Evolutionary conservation across 2,329 filamentous ascomycete species (phyloP).

Genomic region (Cladophialophora yegresii): DNA sequence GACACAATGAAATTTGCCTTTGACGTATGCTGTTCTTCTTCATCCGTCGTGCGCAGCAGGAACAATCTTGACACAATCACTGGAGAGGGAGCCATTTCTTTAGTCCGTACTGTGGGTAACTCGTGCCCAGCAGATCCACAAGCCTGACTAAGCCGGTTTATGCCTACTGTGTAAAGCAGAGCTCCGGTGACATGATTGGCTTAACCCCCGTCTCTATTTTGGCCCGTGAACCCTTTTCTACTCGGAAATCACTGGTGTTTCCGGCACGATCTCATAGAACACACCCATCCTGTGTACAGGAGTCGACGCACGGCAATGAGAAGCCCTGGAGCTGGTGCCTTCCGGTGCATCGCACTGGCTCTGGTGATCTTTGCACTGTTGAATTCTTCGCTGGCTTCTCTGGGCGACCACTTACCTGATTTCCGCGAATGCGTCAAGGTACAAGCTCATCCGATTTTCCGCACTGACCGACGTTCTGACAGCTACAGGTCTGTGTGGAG

Average conservation of each 20-base stretch:
- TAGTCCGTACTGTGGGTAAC: too few relatives aligned
- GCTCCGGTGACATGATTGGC: not conserved
- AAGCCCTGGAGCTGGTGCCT: not conserved
- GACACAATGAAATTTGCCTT: not conserved
- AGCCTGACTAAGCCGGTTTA: not conserved
- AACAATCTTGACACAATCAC: not conserved
- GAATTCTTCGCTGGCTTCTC: constrained; percentile 59
- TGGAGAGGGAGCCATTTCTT: too few relatives aligned
- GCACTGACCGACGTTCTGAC: constrained; percentile 16
- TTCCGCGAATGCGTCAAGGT: constrained; percentile 87
- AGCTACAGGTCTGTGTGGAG: constrained; percentile 68
- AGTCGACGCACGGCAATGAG: not conserved
- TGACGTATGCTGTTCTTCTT: not conserved
- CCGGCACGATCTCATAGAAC: not conserved
- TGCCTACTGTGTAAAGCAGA: not conserved
- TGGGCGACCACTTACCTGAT: constrained; percentile 81
- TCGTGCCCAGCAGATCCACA: too few relatives aligned
- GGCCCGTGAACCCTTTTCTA: not conserved
- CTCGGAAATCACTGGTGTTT: not conserved
- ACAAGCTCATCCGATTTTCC: constrained; percentile 36
- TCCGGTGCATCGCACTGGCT: not conserved
- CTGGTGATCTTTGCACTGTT: not conserved
- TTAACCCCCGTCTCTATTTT: not conserved
- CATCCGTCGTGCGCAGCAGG: not conserved
- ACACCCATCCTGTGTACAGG: not conserved